Conservation (phyloP, 495 filamentous ascomycete species). For the Alectoria sarmentosa region DNA sequence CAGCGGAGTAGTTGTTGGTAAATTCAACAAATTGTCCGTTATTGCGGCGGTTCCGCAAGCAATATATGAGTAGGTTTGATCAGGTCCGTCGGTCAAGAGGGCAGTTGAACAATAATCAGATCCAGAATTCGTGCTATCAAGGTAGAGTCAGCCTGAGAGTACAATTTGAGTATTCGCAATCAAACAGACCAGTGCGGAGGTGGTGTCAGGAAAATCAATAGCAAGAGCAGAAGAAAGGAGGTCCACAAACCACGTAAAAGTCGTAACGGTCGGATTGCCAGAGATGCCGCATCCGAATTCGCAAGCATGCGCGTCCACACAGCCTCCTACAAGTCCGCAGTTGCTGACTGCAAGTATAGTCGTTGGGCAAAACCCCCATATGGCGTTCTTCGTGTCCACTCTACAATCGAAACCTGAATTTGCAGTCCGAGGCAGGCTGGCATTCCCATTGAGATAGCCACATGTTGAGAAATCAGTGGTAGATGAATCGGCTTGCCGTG, state of each 20-base stretch:
- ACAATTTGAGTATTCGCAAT: background rate
- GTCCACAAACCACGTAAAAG: conserved; percentile 6
- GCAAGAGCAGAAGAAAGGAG: background rate
- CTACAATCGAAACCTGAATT: conserved; percentile 6
- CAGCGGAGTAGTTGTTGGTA: conserved; percentile 1
- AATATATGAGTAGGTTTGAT: conserved; percentile 21
- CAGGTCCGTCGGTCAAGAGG: conserved; percentile 16
- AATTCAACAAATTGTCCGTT: conserved; percentile 12
- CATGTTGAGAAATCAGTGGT: background rate
- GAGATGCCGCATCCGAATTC: conserved; percentile 1
- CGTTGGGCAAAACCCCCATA: conserved; percentile 15
- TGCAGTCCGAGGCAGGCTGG: background rate
- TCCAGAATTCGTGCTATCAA: background rate
- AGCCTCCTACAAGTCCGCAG: conserved; percentile 10
- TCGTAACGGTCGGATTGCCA: conserved; percentile 2
- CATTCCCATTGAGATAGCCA: conserved; percentile 4
- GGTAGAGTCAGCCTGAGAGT: background rate
- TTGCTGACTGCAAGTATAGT: conserved; percentile 3
- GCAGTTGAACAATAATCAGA: conserved; percentile 19
- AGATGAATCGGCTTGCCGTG: background rate
- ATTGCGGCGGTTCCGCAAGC: conserved; percentile 11
- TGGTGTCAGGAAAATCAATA: background rate
- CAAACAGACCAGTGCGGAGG: background rate
- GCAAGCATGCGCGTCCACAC: conserved; percentile 9
- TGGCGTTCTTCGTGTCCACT: conserved; percentile 8